phyloP scores from a whole-genome alignment of 2,329 filamentous ascomycete species.

The Aureobasidium subglaciale region DNA sequence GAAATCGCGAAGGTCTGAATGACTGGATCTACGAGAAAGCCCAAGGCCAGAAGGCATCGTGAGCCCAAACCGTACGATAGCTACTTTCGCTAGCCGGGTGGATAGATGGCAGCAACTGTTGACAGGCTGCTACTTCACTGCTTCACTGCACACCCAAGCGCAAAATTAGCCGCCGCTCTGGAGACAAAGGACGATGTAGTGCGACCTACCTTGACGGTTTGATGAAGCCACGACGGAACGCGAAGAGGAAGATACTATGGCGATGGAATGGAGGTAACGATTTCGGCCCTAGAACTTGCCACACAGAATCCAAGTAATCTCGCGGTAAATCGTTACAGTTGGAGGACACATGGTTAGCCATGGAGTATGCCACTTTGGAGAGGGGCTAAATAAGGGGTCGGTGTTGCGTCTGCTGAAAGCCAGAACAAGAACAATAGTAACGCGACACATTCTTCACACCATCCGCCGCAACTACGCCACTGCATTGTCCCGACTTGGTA shows the following conservation, averaged over 20 bases:
- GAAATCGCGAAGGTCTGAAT: slow-evolving; percentile 81
- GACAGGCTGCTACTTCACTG: neutral
- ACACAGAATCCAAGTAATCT: slow-evolving; percentile 23
- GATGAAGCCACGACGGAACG: neutral
- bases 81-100: neutral
- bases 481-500: neutral
- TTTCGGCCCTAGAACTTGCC: slow-evolving; percentile 19
- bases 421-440: slow-evolving; percentile 19
- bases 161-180: neutral
- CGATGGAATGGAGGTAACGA: neutral
- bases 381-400: slow-evolving; percentile 18
- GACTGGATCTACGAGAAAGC: slow-evolving; percentile 94
- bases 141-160: neutral
- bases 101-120: neutral
- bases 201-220: neutral
- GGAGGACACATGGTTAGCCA: slow-evolving; percentile 22
- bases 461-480: neutral
- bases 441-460: slow-evolving; percentile 10
- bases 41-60: slow-evolving; percentile 50
- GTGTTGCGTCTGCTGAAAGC: slow-evolving; percentile 8
- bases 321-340: slow-evolving; percentile 22
- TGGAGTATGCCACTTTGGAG: neutral
- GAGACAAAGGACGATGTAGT: neutral
- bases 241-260: neutral
- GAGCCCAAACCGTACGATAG: slow-evolving; percentile 11